Conservation (phyloP, 2,329 filamentous ascomycete species). For the Dactylellina parvicollis region DNA sequence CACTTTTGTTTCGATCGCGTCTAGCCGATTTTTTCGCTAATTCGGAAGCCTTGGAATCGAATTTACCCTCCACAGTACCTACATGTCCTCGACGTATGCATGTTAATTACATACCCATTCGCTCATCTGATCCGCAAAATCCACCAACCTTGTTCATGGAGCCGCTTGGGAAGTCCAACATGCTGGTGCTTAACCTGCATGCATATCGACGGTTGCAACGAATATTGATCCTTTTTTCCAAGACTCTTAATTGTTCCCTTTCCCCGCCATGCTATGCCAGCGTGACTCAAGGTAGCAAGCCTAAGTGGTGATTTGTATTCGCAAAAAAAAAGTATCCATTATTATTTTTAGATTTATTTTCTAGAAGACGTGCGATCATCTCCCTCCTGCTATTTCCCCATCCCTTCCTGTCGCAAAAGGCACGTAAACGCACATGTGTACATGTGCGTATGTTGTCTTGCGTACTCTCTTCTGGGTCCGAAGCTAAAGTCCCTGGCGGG, state of each 20-base stretch:
- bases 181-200: slow-evolving; percentile 6
- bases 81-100: slow-evolving; percentile 5
- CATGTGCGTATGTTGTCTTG: slow-evolving; percentile 46
- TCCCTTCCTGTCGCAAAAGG: slow-evolving; percentile 25
- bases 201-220: slow-evolving; percentile 38
- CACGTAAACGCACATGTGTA: slow-evolving; percentile 19
- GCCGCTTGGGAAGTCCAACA: slow-evolving; percentile 25
- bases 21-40: slow-evolving; percentile 53
- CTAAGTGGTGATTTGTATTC: slow-evolving; percentile 46
- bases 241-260: background rate
- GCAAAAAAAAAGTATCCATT: slow-evolving; percentile 8
- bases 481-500: slow-evolving; percentile 18
- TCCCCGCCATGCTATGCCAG: background rate
- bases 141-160: slow-evolving; percentile 18
- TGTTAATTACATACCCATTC: slow-evolving; percentile 25
- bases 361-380: slow-evolving; percentile 17
- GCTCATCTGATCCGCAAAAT: slow-evolving; percentile 36
- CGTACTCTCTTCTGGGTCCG: slow-evolving; percentile 41
- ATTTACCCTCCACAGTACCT: slow-evolving; percentile 16
- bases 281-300: slow-evolving; percentile 52
- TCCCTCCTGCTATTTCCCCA: background rate
- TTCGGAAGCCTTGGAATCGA: slow-evolving; percentile 48
- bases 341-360: slow-evolving; percentile 49
- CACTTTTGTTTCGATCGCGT: slow-evolving; percentile 49
- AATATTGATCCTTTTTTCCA: background rate